Base-by-base conservation (phyloP, 164 flowering plant species). In the Magnolia changhungtana region DNA sequence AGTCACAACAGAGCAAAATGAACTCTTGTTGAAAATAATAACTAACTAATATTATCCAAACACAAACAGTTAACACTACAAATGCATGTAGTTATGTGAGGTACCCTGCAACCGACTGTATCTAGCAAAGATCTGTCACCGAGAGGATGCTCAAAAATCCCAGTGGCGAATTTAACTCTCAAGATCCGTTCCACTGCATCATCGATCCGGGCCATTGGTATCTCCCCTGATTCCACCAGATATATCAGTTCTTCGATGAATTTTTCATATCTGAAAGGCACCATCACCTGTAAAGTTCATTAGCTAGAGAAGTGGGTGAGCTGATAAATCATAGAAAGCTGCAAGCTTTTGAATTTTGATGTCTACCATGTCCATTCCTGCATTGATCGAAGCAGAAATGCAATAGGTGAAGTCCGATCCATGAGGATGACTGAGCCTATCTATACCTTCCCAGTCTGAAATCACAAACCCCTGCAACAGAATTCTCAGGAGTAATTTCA, bases 151-250 rank as follows among this genome's bases (percentile, higher is more conserved):
- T 94, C 97, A 83, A 92, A 94, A 77, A 94, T 83, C 75, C 93
- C 96, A 27, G 92, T 78, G 67, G 81, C 83, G 71, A 94, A 94
- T 82, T 94, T 94, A 64, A 94, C 97, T 81, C 96, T 85, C 72
- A 94, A 83, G 72, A 94, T 89, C 50, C 98, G 78, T 80, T 87
- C 93, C 24, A 94, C 98, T 69, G 97, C 97, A 82, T 94, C 98
- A 80, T 94, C 89, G 71, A 94, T 92, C 73, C 97, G 85, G 50
- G 83, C 21, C 84, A 89, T 85, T 21, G 89, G 85, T 76, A 91
- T 82, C 71, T 90, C 85, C 67, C 95, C 93, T 23, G 91, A 84
- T 83, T 91, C 91, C 55, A 89, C 94, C 75, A 89, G 85, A 79
- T 59, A 76, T 50, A 77, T 69, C 78, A 92, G 80, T 74, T 87